Evolutionary conservation across 2,329 filamentous ascomycete genomes (phyloP).

Genomic region (Beauveria asiatica): DNA sequence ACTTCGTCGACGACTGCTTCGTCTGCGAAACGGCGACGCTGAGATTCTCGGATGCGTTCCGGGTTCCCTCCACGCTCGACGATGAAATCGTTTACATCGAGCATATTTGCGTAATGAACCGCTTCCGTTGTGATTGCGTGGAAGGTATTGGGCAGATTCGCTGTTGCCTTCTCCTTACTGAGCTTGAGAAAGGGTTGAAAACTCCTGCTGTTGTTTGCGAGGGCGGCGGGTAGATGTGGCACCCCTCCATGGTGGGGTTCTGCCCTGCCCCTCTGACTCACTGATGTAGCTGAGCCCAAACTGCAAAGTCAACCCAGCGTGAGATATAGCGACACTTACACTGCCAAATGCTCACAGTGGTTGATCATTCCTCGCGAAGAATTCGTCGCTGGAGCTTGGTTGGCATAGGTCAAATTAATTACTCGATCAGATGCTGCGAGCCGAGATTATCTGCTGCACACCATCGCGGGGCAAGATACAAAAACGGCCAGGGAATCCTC

Average conservation of each 20-base stretch:
- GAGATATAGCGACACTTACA: neutral
- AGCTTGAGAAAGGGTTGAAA: neutral
- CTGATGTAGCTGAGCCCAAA: neutral
- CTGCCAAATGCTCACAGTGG: neutral
- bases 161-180: neutral
- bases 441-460: neutral
- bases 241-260: conserved; percentile 9
- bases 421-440: neutral
- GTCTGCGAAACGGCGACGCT: conserved; percentile 70
- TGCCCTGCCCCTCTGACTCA: conserved; percentile 11
- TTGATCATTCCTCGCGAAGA: neutral
- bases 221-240: neutral
- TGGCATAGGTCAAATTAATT: neutral
- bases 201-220: neutral
- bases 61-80: conserved; percentile 84
- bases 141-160: neutral
- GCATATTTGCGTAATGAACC: conserved; percentile 39
- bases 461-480: neutral
- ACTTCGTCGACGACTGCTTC: conserved; percentile 86
- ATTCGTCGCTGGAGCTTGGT: neutral
- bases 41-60: conserved; percentile 84
- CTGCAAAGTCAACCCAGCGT: neutral
- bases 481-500: neutral
- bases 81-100: conserved; percentile 73
- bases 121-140: neutral